A percentile compares a stretch with the other conserved stretches of the same genome.
These are phyloP conservation scores for Penicillium sp. DNA, from an alignment of 2,329 filamentous ascomycete genomes.

Conservation along the genomic window DNA sequence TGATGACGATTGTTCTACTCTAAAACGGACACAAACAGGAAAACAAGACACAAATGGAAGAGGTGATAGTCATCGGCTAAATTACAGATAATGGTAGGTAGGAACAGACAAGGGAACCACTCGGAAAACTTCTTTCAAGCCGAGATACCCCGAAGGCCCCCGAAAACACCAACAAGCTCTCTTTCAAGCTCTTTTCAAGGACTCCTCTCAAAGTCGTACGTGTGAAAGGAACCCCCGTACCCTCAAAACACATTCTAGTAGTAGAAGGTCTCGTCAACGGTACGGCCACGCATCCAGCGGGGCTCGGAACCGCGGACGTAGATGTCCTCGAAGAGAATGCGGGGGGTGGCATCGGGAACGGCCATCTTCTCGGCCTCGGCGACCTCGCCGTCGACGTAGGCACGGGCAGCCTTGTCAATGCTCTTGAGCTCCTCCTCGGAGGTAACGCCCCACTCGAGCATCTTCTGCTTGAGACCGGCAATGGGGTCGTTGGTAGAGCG, in stretches of 20 bases:
- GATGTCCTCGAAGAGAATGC: slow-evolving; percentile 95
- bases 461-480: slow-evolving; percentile 95
- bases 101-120: slow-evolving; percentile 25
- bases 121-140: slow-evolving; percentile 4
- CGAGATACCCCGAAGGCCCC: slow-evolving; percentile 8
- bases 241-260: slow-evolving; percentile 51
- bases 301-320: slow-evolving; percentile 90
- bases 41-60: slow-evolving; percentile 33
- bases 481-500: slow-evolving; percentile 98
- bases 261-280: slow-evolving; percentile 90
- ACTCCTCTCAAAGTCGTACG: not conserved
- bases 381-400: slow-evolving; percentile 85
- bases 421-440: slow-evolving; percentile 94
- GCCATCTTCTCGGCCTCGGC: slow-evolving; percentile 87
- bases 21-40: slow-evolving; percentile 28
- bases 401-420: slow-evolving; percentile 91
- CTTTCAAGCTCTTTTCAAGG: slow-evolving; percentile 18
- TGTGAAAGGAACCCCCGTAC: not conserved
- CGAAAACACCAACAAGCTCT: slow-evolving; percentile 15
- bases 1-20: slow-evolving; percentile 33
- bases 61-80: slow-evolving; percentile 41
- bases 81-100: slow-evolving; percentile 44
- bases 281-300: slow-evolving; percentile 82
- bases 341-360: slow-evolving; percentile 72
- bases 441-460: slow-evolving; percentile 91